Evolutionary conservation across 164 flowering plant genomes (phyloP).

Genomic region (Stephania yunnanensis): DNA sequence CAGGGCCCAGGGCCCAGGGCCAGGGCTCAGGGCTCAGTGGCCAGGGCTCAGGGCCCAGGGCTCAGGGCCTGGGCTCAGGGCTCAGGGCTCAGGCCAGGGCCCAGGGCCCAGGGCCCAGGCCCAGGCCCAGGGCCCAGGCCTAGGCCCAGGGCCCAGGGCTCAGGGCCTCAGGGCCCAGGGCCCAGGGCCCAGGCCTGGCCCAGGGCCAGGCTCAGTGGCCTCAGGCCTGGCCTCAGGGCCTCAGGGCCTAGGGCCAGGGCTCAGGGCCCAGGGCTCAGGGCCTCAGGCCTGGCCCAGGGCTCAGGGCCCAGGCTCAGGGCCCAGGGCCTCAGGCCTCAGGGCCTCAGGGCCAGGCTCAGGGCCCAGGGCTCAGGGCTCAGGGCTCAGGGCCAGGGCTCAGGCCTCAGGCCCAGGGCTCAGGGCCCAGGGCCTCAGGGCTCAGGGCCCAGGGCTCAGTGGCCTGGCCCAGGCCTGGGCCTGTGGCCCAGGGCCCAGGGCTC

Average conservation of each 20-base stretch:
- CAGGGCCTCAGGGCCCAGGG: neutral
- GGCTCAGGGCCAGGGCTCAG: neutral
- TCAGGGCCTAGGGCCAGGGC: neutral
- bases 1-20: too few species aligned
- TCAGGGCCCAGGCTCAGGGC: neutral
- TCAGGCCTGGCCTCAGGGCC: neutral
- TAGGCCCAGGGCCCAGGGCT: constrained; percentile 11
- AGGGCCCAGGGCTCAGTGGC: neutral
- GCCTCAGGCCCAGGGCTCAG: neutral
- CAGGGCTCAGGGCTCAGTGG: too few species aligned
- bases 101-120: too few species aligned
- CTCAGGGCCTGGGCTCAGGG: too few species aligned
- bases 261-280: neutral
- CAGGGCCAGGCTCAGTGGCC: too few species aligned
- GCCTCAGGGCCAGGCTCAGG: neutral
- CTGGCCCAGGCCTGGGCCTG: neutral
- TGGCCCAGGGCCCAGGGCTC: neutral
- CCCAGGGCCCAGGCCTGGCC: too few species aligned
- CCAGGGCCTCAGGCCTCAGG: neutral
- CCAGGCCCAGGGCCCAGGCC: too few species aligned
- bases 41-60: too few species aligned
- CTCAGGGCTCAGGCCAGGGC: too few species aligned
- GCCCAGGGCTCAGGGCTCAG: neutral
- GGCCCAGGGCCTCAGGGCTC: neutral
- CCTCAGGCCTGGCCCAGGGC: neutral